Evolutionary conservation across 2,329 filamentous ascomycete genomes (phyloP).

Genomic region (Scedosporium aurantiacum): DNA sequence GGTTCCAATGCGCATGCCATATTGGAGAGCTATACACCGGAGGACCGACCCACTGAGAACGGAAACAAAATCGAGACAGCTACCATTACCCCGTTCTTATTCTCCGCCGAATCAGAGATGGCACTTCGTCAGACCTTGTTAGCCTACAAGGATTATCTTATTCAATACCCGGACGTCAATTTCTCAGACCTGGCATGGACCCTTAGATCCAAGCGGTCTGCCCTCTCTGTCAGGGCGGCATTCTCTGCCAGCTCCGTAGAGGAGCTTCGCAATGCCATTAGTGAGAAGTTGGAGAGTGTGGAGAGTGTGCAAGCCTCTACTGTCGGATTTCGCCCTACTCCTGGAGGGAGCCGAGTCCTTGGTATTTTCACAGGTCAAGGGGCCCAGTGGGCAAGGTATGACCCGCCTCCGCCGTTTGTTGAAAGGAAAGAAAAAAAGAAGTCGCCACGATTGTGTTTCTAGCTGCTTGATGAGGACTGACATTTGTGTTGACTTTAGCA

Average conservation of each 20-base stretch:
- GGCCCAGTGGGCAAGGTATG: constrained; percentile 17
- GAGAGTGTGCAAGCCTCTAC: constrained; percentile 24
- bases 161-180: neutral
- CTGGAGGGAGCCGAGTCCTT: constrained; percentile 11
- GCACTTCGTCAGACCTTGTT: neutral
- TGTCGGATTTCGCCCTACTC: constrained; percentile 20
- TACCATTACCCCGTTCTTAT: neutral
- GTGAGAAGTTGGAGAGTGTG: constrained; percentile 17
- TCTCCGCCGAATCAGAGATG: neutral
- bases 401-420: no score
- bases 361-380: constrained; percentile 24
- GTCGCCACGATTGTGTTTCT: no score
- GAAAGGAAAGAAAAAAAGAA: no score
- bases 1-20: constrained; percentile 19
- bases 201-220: constrained; percentile 17
- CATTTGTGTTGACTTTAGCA: no score
- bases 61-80: no score
- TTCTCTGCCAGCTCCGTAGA: constrained; percentile 25
- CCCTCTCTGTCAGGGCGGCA: constrained; percentile 23
- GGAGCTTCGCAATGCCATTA: neutral
- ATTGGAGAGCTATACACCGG: constrained; percentile 5
- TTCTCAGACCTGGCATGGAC: constrained; percentile 8
- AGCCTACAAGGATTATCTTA: neutral
- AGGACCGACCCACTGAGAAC: no score
- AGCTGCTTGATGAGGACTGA: no score